Evolutionary conservation across 2,329 filamentous ascomycete species (phyloP), one percentile per base, ranked within the genome.

Genomic region (Verticillium tricorpus): DNA sequence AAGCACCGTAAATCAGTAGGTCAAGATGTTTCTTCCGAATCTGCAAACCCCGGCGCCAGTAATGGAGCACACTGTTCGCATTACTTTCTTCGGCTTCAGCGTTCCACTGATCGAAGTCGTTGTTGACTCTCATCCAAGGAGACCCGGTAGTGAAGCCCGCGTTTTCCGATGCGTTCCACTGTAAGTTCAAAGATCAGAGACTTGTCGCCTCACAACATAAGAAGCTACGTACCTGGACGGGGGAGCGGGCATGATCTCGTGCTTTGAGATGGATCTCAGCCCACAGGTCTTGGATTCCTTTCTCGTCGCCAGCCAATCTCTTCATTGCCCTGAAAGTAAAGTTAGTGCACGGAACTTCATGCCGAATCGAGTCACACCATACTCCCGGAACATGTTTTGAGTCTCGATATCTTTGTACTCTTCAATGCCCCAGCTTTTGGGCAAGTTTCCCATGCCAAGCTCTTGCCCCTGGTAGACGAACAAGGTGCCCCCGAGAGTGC

Each of bases 381-480:
- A 58, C 56, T 58, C 56, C 25, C 25, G 19, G 35, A 45, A 58
- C 12, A 25, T 7, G 22, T 58, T 58, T 25, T 58, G 56, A 32
- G 56, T 58, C 34, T 58, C 56, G n/a, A 58, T 58, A 9, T 58
- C 56, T 14, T 78, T 75, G 69, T 80, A 80, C 35, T 78, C 77
- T 0, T 76, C 74, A 11, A 84, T 77, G 6, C 56, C 56, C 83
- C 83, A 86, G 1, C 74, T 67, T 9, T 67, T 62, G 0, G 84
- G 82, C 17, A 80, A 74, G 63, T 85, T 86, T 61, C 78, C 31
- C 80, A 85, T 85, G n/a, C 83, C 84, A 45, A 87, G 80, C 69
- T 87, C 85, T 66, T 87, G 81, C 2, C 85, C 85, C 66, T 87
- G 84, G 64, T 86, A 87, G 19, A 87, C 63, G 66, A 83, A 86